Conservation (phyloP, 1,284 basidiomycete species). For the Apiotrichum sp. region DNA sequence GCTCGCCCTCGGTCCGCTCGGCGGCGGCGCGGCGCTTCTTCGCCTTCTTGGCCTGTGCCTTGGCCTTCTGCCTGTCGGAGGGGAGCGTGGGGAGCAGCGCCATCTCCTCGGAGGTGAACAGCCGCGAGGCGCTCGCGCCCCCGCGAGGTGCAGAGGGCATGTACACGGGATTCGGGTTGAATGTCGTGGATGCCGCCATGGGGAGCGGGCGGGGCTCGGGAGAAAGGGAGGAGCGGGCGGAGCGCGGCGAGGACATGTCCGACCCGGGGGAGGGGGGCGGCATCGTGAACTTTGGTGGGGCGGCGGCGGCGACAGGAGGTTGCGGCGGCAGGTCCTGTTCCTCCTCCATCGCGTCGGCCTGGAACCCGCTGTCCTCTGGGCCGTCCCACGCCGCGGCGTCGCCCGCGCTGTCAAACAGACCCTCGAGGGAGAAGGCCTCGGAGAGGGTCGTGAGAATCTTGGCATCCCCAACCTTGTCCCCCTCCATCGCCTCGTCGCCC, state of each 20-base stretch:
- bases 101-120: conserved; percentile 45
- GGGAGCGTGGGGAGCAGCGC: conserved; percentile 29
- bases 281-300: neutral
- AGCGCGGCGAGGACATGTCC: conserved; percentile 5
- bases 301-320: neutral
- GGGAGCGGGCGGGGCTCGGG: conserved; percentile 4
- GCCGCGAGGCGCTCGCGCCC: conserved; percentile 9
- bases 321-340: neutral
- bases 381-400: conserved; percentile 43
- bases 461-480: conserved; percentile 36
- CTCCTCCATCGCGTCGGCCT: conserved; percentile 19
- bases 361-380: conserved; percentile 21
- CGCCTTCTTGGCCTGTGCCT: conserved; percentile 43
- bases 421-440: conserved; percentile 46
- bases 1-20: conserved; percentile 37
- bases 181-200: neutral
- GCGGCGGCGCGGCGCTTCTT: conserved; percentile 37
- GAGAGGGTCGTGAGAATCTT: conserved; percentile 41
- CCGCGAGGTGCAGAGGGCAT: conserved; percentile 3
- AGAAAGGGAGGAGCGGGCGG: conserved; percentile 6
- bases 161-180: neutral
- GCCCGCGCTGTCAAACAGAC: conserved; percentile 38
- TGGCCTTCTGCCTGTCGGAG: conserved; percentile 33
- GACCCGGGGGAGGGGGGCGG: conserved; percentile 5
- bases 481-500: conserved; percentile 35